Conservation (phyloP, 352 stramenopile species). For the Lagenidium sp. region DNA sequence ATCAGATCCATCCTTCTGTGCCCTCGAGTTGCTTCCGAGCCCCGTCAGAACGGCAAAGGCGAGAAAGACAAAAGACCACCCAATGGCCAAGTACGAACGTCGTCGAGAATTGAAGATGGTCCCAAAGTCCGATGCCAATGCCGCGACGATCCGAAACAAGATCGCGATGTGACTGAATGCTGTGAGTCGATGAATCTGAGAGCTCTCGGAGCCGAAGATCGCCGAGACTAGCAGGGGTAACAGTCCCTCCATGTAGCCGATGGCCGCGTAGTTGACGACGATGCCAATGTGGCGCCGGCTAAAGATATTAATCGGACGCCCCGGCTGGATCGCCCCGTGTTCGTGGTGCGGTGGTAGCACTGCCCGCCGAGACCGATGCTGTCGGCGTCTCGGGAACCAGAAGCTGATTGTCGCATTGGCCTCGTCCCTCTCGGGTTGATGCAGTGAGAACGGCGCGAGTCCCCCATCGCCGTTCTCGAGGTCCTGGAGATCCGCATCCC, state of each 20-base stretch:
- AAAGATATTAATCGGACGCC: conserved; percentile 5
- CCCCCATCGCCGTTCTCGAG: no score
- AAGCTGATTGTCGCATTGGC: conserved; percentile 10
- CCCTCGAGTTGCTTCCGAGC: neutral
- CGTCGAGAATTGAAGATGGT: neutral
- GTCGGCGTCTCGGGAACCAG: conserved; percentile 6
- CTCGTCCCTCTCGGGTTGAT: no score
- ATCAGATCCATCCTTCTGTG: neutral
- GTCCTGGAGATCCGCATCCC: no score
- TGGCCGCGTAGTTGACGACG: conserved; percentile 4
- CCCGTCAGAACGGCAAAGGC: neutral
- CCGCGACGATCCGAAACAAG: conserved; percentile 1
- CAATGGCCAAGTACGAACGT: neutral
- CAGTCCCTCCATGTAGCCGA: conserved; percentile 10
- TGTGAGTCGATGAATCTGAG: no score
- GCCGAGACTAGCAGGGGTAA: conserved; percentile 3
- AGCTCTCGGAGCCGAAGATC: neutral
- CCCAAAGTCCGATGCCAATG: conserved; percentile 1
- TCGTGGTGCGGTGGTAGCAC: neutral
- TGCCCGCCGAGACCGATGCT: neutral
- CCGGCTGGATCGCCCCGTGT: conserved; percentile 4
- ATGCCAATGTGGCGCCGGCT: conserved; percentile 2
- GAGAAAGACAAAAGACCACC: conserved; percentile 1
- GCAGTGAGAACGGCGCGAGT: no score
- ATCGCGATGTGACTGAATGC: neutral